Conservation (phyloP, 2,329 filamentous ascomycete species). For the Ascomycota sp. region DNA sequence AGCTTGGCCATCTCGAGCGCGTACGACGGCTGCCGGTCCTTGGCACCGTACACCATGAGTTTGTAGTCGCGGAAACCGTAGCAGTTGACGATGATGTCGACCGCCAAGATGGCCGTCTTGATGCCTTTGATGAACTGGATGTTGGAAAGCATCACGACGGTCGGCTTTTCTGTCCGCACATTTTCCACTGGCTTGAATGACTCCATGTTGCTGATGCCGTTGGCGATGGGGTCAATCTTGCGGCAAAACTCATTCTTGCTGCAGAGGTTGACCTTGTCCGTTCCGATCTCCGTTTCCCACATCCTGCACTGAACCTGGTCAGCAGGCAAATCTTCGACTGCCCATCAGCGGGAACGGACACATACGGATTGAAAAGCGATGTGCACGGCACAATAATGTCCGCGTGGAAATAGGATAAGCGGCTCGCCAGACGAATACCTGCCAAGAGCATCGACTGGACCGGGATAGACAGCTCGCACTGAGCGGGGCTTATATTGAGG, state of each 20-base stretch:
- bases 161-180: constrained; percentile 36
- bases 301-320: constrained; percentile 9
- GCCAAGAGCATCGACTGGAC: constrained; percentile 26
- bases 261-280: constrained; percentile 31
- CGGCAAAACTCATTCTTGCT: constrained; percentile 35
- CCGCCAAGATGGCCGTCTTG: constrained; percentile 41
- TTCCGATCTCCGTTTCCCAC: constrained; percentile 42
- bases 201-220: constrained; percentile 44
- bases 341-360: not conserved
- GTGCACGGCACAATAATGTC: constrained; percentile 36
- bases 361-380: constrained; percentile 37
- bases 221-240: constrained; percentile 44
- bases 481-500: constrained; percentile 25
- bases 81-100: constrained; percentile 44
- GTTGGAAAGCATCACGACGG: constrained; percentile 45
- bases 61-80: constrained; percentile 46
- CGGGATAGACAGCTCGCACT: constrained; percentile 25
- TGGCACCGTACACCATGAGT: constrained; percentile 40
- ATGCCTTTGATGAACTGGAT: constrained; percentile 41
- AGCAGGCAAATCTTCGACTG: not conserved
- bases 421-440: constrained; percentile 24
- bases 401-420: constrained; percentile 29
- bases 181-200: constrained; percentile 38
- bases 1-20: constrained; percentile 37
- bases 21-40: constrained; percentile 41